Percentiles rank a stretch among this genome's conserved stretches.
These are phyloP conservation scores for Pycnococcus provasolii DNA, from an alignment of 139 green algal genomes.

Conservation along the genomic window DNA sequence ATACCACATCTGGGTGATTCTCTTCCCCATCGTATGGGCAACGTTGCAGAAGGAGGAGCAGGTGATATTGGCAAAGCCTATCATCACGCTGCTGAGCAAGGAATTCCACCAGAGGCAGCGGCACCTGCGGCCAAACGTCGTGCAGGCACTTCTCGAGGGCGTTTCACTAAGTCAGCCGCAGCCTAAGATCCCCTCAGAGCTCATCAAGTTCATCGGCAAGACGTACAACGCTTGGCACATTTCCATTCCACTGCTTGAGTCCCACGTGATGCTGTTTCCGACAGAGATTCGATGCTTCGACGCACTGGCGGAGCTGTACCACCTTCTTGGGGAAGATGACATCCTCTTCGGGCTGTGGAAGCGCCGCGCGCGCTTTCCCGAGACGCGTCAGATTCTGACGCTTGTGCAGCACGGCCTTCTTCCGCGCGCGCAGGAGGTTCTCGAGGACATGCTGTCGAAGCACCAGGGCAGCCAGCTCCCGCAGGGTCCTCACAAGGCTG, in stretches of 20 bases:
- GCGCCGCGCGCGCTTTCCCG: constrained; percentile 24
- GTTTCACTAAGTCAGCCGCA: constrained; percentile 89
- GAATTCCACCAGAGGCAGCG: constrained; percentile 76
- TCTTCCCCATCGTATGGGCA: constrained; percentile 98
- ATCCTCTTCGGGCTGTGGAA: constrained; percentile 80
- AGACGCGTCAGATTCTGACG: constrained; percentile 11
- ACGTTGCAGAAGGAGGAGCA: constrained; percentile 87
- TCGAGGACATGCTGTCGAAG: constrained; percentile 28
- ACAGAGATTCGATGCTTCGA: constrained; percentile 84
- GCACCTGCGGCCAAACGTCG: constrained; percentile 67
- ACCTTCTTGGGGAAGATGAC: constrained; percentile 70
- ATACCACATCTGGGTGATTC: constrained; percentile 77
- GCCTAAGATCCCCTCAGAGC: constrained; percentile 93
- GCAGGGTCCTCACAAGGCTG: constrained; percentile 37
- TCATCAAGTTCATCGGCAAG: constrained; percentile 96
- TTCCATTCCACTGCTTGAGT: constrained; percentile 88
- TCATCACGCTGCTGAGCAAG: constrained; percentile 81
- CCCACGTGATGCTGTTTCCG: constrained; percentile 87
- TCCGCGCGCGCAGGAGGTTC: constrained; percentile 58
- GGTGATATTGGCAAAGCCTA: constrained; percentile 76
- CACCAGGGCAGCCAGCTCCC: constrained; percentile 1
- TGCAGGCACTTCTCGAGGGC: constrained; percentile 78
- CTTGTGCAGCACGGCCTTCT: constrained; percentile 78
- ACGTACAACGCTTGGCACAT: constrained; percentile 94
- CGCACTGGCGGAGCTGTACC: constrained; percentile 73